Evolutionary conservation across 2,329 filamentous ascomycete genomes (phyloP), one percentile per base, ranked within the genome.

Genomic region (Aspergillus vadensis): DNA sequence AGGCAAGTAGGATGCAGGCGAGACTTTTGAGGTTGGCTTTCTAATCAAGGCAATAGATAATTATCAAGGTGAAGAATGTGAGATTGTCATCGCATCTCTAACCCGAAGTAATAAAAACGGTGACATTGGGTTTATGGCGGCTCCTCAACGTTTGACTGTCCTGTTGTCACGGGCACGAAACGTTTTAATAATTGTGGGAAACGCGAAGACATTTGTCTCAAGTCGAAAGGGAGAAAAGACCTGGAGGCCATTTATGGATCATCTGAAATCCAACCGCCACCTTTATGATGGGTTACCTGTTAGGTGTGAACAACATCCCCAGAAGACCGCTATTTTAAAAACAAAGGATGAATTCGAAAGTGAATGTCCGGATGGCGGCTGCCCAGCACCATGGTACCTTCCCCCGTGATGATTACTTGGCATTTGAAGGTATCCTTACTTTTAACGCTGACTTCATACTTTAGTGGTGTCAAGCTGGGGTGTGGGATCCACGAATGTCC

Each of bases 51-150:
- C 55, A 21, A 91, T 61, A 88, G 89, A 92, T 63, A 92, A 92
- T 62, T 93, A 90, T 59, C 90, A 92, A 70, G 89, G 90, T 1
- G 90, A 92, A 68, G 90, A 93, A 64, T 87, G 85, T 39, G 85
- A 92, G 1, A 88, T 93, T 15, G 86, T 92, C 0, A 83, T 93
- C 7, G 84, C 79, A 0, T 89, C 87, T 0, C 72, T 92, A 10
- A 91, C 88, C 0, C 78, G 90, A 4, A 89, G 88, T 70, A 92
- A 92, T 63, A 59, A 67, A 0, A 68, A 69, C 0, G 83, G 85
- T 0, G 86, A 91, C 1, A 90, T 92, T 30, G 90, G 90, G 0
- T 92, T 92, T 70, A 86, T 92, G 80, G 70, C 77, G 0, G 80
- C 87, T 0, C 85, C 85, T 0, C 84, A 92, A 65, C 80, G 90